These are phyloP conservation scores for Crithidia fasciculata DNA, from an alignment of 208 protist species.

Conservation along the genomic window DNA sequence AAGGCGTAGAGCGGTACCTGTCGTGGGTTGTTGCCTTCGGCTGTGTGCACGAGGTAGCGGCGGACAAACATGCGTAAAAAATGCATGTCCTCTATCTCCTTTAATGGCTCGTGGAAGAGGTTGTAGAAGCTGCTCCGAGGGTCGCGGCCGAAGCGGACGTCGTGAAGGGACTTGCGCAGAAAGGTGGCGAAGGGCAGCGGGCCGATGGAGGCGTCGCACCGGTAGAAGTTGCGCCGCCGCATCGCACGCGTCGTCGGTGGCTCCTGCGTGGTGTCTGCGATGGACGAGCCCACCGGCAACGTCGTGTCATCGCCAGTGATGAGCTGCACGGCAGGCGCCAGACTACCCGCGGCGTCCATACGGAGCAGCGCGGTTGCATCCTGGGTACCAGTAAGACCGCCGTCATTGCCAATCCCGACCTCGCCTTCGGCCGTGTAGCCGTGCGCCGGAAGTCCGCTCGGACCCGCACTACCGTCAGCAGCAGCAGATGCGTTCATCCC, in stretches of 20 bases:
- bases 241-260: neutral
- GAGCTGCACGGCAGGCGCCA: neutral
- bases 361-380: neutral
- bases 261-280: too few relatives aligned
- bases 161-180: conserved; percentile 56
- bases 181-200: conserved; percentile 82
- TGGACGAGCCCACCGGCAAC: too few relatives aligned
- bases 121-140: conserved; percentile 53
- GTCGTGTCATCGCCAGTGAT: neutral
- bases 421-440: neutral
- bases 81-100: conserved; percentile 67
- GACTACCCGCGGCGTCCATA: conserved; percentile 1
- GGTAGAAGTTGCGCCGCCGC: neutral
- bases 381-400: conserved; percentile 3
- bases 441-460: neutral
- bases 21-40: conserved; percentile 71
- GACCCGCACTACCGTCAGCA: neutral
- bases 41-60: conserved; percentile 79
- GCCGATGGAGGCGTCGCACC: conserved; percentile 28
- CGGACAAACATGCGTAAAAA: conserved; percentile 81
- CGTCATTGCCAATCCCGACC: neutral
- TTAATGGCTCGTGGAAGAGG: conserved; percentile 58
- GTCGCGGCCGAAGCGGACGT: conserved; percentile 68
- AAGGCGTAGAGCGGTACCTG: conserved; percentile 67
- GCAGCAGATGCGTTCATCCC: too few relatives aligned